These are phyloP conservation scores for Gamsiella multidivaricata DNA, from an alignment of 192 early-diverging fungal genomes.

Conservation along the genomic window DNA sequence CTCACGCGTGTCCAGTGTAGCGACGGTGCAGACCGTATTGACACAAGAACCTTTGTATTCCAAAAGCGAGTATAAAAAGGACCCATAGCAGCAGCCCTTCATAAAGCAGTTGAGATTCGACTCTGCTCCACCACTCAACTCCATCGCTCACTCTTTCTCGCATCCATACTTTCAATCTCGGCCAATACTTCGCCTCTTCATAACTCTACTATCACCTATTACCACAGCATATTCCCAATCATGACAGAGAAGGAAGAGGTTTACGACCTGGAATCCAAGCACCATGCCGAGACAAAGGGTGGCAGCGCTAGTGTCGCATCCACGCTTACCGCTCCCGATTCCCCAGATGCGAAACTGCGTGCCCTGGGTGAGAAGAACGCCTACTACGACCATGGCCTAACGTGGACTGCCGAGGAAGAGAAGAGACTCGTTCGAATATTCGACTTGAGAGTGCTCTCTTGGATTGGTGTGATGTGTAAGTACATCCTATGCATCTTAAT, in stretches of 20 bases:
- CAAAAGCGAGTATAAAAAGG: too few species aligned
- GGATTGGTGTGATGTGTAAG: constrained; percentile 62
- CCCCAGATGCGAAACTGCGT: constrained; percentile 17
- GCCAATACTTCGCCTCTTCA: too few species aligned
- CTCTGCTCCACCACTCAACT: too few species aligned
- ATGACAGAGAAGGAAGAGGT: constrained; percentile 30
- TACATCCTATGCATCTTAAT: background rate
- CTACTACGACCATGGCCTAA: constrained; percentile 45
- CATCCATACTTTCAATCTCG: too few species aligned
- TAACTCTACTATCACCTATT: too few species aligned
- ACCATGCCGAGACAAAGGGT: background rate
- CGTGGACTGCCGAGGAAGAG: constrained; percentile 66
- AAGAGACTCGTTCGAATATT: constrained; percentile 60
- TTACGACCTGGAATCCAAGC: background rate
- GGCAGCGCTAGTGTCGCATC: constrained; percentile 22
- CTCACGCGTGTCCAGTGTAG: too few species aligned
- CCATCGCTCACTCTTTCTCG: too few species aligned
- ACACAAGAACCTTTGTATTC: too few species aligned
- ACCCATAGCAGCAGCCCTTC: too few species aligned
- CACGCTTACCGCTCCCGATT: constrained; percentile 4
- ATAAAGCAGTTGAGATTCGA: too few species aligned
- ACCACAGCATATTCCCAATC: background rate
- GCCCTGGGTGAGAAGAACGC: constrained; percentile 23
- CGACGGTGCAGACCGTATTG: too few species aligned
- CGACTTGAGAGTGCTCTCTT: constrained; percentile 55